Conservation (phyloP, 208 protist species). For the Acanthamoeba lenticulata region DNA sequence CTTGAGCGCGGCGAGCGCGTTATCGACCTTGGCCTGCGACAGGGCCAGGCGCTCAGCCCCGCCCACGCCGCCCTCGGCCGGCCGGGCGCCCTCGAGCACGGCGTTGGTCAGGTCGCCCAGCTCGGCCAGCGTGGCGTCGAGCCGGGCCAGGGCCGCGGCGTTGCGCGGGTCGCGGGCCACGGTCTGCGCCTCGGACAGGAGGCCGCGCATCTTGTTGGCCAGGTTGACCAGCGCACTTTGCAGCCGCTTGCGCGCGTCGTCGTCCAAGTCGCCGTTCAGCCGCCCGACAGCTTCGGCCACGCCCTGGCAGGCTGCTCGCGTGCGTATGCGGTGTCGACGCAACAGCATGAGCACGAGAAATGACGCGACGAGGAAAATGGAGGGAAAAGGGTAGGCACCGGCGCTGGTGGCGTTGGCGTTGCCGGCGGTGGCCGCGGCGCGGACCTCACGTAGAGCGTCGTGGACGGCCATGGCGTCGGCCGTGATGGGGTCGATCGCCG, state of each 20-base stretch:
- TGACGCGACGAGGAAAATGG: not conserved
- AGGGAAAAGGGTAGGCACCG: not conserved
- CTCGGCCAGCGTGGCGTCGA: not conserved
- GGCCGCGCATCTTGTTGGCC: not conserved
- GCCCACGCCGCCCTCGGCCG: slow-evolving; percentile 15
- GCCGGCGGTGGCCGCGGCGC: not conserved
- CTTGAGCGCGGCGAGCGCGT: not conserved
- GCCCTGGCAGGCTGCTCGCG: not conserved
- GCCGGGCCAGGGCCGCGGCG: not conserved
- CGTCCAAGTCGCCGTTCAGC: not conserved
- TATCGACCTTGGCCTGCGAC: slow-evolving; percentile 15
- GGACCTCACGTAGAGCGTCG: not conserved
- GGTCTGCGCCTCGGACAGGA: not conserved
- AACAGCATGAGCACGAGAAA: not conserved
- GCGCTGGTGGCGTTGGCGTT: not conserved
- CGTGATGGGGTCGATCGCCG: slow-evolving; percentile 2
- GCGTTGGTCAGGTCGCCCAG: slow-evolving; percentile 30
- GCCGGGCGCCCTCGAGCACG: not conserved
- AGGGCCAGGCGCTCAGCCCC: not conserved
- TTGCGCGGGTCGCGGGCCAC: not conserved
- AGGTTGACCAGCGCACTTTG: not conserved
- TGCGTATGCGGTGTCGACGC: not conserved
- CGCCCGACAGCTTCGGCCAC: not conserved
- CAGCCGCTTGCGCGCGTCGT: slow-evolving; percentile 5
- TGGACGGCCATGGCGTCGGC: slow-evolving; percentile 38